Evolutionary conservation across 1,284 basidiomycete genomes (phyloP).

Genomic region (Austroboletus rostrupii): DNA sequence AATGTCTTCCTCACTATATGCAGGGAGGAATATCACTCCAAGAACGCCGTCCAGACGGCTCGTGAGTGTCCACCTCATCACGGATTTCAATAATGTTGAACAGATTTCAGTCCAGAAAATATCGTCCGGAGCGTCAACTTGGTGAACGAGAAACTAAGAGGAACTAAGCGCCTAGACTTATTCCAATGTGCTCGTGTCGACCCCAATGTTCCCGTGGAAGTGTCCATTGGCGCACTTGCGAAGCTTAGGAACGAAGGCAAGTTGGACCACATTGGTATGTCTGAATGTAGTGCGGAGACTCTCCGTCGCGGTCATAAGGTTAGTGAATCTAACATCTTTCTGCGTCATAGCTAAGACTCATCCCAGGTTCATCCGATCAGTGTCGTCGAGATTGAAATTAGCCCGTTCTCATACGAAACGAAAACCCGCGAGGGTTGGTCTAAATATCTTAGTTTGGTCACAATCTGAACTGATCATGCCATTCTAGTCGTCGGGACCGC

Average conservation of each 20-base stretch:
- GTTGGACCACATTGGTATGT: constrained; percentile 43
- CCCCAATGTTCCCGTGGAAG: constrained; percentile 34
- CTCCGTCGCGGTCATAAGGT: constrained; percentile 43
- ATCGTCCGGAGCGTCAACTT: constrained; percentile 39
- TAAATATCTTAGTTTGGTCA: neutral
- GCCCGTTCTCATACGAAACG: constrained; percentile 46
- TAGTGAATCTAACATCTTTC: neutral
- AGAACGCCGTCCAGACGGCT: constrained; percentile 12
- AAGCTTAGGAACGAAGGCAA: constrained; percentile 41
- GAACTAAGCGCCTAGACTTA: constrained; percentile 47
- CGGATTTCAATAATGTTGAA: neutral
- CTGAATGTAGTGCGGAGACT: constrained; percentile 48
- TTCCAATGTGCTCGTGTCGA: constrained; percentile 45
- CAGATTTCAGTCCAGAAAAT: constrained; percentile 30
- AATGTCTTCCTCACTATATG: neutral
- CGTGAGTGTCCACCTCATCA: constrained; percentile 16
- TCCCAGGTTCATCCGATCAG: constrained; percentile 43
- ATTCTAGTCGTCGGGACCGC: constrained; percentile 35
- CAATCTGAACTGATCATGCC: constrained; percentile 18
- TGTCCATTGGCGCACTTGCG: constrained; percentile 31
- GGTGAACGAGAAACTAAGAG: constrained; percentile 39
- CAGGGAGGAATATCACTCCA: constrained; percentile 32
- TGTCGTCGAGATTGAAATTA: constrained; percentile 53
- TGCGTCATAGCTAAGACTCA: neutral
- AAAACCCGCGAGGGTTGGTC: constrained; percentile 37